phyloP scores from a whole-genome alignment of 192 early-diverging fungal species.

The Helicostylum pulchrum region DNA sequence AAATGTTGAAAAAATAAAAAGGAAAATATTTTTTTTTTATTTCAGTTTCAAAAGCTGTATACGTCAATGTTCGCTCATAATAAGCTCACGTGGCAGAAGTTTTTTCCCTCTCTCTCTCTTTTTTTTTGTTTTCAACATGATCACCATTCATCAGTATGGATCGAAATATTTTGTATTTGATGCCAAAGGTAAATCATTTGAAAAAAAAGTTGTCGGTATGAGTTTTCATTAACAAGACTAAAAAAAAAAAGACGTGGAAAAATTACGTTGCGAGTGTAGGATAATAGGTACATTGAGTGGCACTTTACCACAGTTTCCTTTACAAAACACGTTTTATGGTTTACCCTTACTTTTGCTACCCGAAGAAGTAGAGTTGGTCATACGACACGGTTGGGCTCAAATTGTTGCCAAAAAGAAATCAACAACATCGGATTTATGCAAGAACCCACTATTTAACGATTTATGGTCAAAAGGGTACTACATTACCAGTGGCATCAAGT shows the following conservation, averaged over 20 bases:
- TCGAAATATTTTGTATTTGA: slow-evolving; percentile 23
- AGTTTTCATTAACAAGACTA: neutral
- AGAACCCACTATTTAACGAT: slow-evolving; percentile 50
- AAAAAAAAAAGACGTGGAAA: slow-evolving; percentile 54
- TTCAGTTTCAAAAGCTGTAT: too few species aligned
- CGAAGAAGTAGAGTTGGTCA: slow-evolving; percentile 61
- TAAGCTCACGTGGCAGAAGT: too few species aligned
- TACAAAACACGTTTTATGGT: slow-evolving; percentile 75
- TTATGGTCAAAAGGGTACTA: slow-evolving; percentile 66
- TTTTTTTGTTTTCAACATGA: too few species aligned
- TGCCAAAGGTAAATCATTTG: slow-evolving; percentile 7
- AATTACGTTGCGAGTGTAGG: slow-evolving; percentile 50
- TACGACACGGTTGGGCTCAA: neutral
- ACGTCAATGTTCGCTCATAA: too few species aligned
- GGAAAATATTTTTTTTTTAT: too few species aligned
- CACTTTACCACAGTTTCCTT: slow-evolving; percentile 60
- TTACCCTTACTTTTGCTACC: slow-evolving; percentile 70
- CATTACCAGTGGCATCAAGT: slow-evolving; percentile 73
- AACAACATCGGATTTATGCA: neutral
- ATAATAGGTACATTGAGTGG: slow-evolving; percentile 71
- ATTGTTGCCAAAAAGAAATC: neutral
- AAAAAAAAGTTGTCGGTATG: neutral
- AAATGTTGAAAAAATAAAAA: too few species aligned
- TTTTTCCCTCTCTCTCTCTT: too few species aligned
- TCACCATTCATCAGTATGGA: slow-evolving; percentile 3